Evolutionary conservation across 192 early-diverging fungal genomes (phyloP).

Genomic region (Oehlia diaphana): DNA sequence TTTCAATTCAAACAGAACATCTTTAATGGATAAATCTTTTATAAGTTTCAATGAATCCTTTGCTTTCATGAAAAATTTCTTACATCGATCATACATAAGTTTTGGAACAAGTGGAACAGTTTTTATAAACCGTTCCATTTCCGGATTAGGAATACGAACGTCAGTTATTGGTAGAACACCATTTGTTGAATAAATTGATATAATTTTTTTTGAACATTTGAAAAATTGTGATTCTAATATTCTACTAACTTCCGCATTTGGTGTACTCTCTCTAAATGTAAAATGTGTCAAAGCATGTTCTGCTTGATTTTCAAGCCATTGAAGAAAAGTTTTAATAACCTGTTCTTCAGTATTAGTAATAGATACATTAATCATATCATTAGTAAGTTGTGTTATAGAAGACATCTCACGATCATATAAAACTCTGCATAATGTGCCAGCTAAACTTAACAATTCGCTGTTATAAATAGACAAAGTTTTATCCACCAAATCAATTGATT

Average conservation of each 20-base stretch:
- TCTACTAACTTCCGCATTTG: conserved; percentile 61
- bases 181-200: conserved; percentile 66
- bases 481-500: conserved; percentile 88
- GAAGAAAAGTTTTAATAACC: no score
- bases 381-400: no score
- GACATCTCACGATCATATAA: conserved; percentile 55
- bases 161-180: conserved; percentile 56
- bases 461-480: conserved; percentile 77
- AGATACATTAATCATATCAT: no score
- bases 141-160: conserved; percentile 62
- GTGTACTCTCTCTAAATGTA: conserved; percentile 70
- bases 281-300: conserved; percentile 67
- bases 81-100: conserved; percentile 50
- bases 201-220: conserved; percentile 42
- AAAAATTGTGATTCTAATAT: conserved; percentile 62
- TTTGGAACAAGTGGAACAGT: conserved; percentile 59
- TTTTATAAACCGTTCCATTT: conserved; percentile 63
- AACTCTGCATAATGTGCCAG: conserved; percentile 70
- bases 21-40: conserved; percentile 45
- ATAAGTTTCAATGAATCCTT: conserved; percentile 38
- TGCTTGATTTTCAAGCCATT: conserved; percentile 53
- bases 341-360: no score
- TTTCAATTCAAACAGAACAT: conserved; percentile 68
- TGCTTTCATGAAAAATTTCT: conserved; percentile 56
- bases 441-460: conserved; percentile 70